A percentile compares a stretch with the other conserved stretches of the same genome.
Conservation (phyloP, 495 filamentous ascomycete species). For the Cladorrhinum samala region DNA sequence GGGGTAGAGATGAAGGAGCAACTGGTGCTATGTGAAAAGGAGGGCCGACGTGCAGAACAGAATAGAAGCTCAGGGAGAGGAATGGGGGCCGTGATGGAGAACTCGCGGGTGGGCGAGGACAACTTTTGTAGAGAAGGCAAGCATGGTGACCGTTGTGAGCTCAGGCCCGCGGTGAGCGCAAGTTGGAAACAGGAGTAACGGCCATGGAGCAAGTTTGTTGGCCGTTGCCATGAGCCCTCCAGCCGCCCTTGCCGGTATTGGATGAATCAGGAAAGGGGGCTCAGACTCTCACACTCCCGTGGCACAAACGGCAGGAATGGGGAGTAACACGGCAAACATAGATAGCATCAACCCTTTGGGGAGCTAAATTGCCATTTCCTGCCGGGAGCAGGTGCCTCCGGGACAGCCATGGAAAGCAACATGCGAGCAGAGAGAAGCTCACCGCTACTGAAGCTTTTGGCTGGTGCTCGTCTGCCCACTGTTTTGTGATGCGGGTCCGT, state of each 20-base stretch:
- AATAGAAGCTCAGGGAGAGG: background rate
- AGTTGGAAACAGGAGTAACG: background rate
- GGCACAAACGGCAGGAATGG: constrained; percentile 22
- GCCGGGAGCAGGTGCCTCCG: constrained; percentile 12
- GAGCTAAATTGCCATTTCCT: constrained; percentile 16
- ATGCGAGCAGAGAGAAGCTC: constrained; percentile 1
- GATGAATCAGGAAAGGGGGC: constrained; percentile 12
- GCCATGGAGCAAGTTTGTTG: constrained; percentile 9
- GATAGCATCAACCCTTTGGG: constrained; percentile 1
- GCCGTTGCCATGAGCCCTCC: constrained; percentile 15
- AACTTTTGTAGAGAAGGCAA: background rate
- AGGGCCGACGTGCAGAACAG: background rate
- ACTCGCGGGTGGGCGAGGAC: background rate
- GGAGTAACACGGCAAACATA: constrained; percentile 19
- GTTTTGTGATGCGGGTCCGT: background rate
- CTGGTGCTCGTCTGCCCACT: background rate
- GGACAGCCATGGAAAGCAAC: no score
- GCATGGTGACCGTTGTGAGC: background rate
- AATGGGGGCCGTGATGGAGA: background rate
- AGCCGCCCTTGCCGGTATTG: constrained; percentile 19
- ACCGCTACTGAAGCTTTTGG: constrained; percentile 6
- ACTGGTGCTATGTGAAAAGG: background rate
- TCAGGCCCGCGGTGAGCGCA: constrained; percentile 2
- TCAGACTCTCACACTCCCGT: constrained; percentile 7
- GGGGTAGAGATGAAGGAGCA: constrained; percentile 1